Base-by-base conservation (phyloP, 495 filamentous ascomycete species). In the Tuber borchii region DNA sequence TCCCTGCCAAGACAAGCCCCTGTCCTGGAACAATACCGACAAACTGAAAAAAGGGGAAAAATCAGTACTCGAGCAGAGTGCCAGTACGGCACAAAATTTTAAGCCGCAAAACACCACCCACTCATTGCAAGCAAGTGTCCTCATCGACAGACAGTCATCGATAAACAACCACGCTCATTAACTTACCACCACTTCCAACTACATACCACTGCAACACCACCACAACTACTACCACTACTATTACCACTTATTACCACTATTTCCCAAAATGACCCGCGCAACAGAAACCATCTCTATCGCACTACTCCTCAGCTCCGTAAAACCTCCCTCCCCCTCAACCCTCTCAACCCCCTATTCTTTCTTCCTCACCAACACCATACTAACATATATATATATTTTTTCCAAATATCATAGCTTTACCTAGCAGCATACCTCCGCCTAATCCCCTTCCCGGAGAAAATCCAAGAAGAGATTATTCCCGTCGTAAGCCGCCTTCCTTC, bases 381-480 rank as follows among this genome's bases (percentile, higher is more conserved):
- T 42, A 37, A 43, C 26, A 14, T 31, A 34, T 56, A 46, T 37
- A 37, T 37, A 37, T 37, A n/a, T 37, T 37, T 37, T n/a, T 68
- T 20, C 61, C 19, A 68, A 69, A 73, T 37, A 37, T 37, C 34
- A 37, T 73, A 97, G 94, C 86, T 97, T 77, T 99, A 99, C 86
- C 89, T 97, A 69, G 89, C 90, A 70, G 89, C 93, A 74, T 96
- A 92, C 86, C 87, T 97, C 71, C 90, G 93, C 75, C 88, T 98
- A 45, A 87, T 97, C 73, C 95, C 96, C 40, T 87, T 98, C 26
- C 93, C 93, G 69, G 85, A 87, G 75, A 89, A 91, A 51, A 85
- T 93, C 48, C 91, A 92, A 78, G 84, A 89, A 45, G 90, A 93
- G 68, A 89, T 93, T 71, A 87, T 93, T 74, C 91, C 91, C 6